Evolutionary conservation across 129 eudicot species (phyloP).

Genomic region (Flaveria bidentis): DNA sequence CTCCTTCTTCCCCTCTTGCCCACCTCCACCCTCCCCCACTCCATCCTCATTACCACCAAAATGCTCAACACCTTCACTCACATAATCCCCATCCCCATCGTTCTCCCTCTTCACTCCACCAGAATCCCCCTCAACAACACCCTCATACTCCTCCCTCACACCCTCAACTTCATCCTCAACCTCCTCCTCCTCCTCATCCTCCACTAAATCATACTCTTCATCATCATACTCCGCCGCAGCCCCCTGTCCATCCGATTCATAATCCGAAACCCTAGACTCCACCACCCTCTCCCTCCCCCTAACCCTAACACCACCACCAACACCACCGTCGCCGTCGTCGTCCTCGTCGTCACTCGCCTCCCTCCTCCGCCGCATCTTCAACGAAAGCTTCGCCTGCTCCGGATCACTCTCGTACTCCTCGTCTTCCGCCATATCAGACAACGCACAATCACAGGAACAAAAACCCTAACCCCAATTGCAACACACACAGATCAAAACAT

Average conservation of each 20-base stretch:
- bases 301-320: constrained; percentile 19
- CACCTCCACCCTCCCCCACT: constrained; percentile 18
- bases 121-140: constrained; percentile 29
- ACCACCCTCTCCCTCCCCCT: constrained; percentile 28
- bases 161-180: constrained; percentile 32
- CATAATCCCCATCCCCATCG: constrained; percentile 33
- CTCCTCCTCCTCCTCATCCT: constrained; percentile 48
- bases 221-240: constrained; percentile 82
- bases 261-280: constrained; percentile 61
- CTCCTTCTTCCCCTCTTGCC: constrained; percentile 72
- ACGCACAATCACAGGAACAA: neutral
- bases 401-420: constrained; percentile 99
- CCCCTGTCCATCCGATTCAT: constrained; percentile 79
- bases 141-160: constrained; percentile 5
- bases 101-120: constrained; percentile 30
- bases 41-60: constrained; percentile 27
- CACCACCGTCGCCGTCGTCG: constrained; percentile 34
- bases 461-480: constrained; percentile 28
- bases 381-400: constrained; percentile 84
- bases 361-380: constrained; percentile 80
- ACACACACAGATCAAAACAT: constrained; percentile 31
- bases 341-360: constrained; percentile 89
- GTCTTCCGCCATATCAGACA: constrained; percentile 59
- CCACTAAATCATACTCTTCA: constrained; percentile 49
- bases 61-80: constrained; percentile 31